Percentiles rank a stretch among this genome's conserved stretches.
Evolutionary conservation across 257 asterid species (phyloP).

Genomic region (Solanum pimpinellifolium): DNA sequence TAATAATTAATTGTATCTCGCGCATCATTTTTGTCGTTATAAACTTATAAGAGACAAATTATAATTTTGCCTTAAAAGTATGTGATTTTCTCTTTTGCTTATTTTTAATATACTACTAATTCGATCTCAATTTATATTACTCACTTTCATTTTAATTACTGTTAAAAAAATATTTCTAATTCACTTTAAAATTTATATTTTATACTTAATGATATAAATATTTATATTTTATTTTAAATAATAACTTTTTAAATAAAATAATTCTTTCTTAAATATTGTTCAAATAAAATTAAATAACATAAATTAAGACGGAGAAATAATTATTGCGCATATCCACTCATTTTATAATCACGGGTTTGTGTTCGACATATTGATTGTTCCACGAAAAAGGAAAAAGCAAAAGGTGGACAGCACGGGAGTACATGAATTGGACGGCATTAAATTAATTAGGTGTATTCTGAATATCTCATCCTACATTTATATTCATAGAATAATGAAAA

Average conservation of each 20-base stretch:
- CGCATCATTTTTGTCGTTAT: no score
- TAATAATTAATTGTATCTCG: no score
- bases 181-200: no score
- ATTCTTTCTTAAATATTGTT: fast-evolving
- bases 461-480: neutral
- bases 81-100: no score
- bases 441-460: neutral
- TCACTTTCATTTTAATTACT: neutral
- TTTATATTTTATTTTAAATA: fast-evolving
- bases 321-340: neutral
- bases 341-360: neutral
- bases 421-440: neutral
- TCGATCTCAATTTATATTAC: neutral
- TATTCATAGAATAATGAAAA: neutral
- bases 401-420: neutral
- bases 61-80: fast-evolving
- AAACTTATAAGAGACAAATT: no score
- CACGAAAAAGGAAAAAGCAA: neutral
- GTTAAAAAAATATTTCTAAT: no score
- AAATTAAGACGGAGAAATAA: no score
- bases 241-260: no score
- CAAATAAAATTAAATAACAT: no score
- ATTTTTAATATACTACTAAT: neutral
- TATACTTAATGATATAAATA: no score
- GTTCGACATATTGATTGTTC: neutral